Evolutionary conservation across 1,284 basidiomycete genomes (phyloP), one percentile per base, ranked within the genome.

Genomic region (Melampsora americana): DNA sequence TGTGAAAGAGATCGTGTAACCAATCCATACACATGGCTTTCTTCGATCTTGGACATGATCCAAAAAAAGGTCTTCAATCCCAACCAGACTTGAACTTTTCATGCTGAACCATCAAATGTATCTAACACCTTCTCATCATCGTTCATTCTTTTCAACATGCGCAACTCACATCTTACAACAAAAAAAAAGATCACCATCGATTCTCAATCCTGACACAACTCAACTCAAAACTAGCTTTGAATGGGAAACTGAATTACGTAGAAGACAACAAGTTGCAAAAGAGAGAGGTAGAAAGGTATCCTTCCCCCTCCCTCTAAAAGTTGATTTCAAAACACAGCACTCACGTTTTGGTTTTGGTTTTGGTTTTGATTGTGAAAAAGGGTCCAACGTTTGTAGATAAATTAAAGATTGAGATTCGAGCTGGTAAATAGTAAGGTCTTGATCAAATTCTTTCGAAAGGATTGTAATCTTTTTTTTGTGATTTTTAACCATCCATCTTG

Each of bases 311-410:
- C 46, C 12, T 50, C n/a, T 12, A 12, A n/a, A 50, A n/a, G n/a
- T n/a, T n/a, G n/a, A n/a, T n/a, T n/a, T n/a, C n/a, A n/a, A 56
- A 53, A 26, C 66, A 12, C 9, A 48, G 6, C 30, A 20, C 66
- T 30, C 23, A 39, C 60, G 3, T 12, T 18, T 48, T 23, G n/a
- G n/a, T 12, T 46, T 42, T 44, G 30, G 23, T 32, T 48, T 65
- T 6, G 64, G 30, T 66, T 1, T 59, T n/a, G 11, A 56, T 35
- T 32, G 9, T 42, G 5, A 16, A 73, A 32, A 26, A 92, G 91
- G 90, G 90, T 7, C 89, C 91, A 79, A 85, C 86, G 2, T 94
- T 93, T 80, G 86, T 93, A 16, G 92, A 95, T 84, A 88, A 92
- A 81, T 84, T 91, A 69, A 85, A 92, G 56, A 86, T 94, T 18